These are phyloP conservation scores for Scenedesmus sp. DNA, from an alignment of 163 green algal species.

Conservation along the genomic window DNA sequence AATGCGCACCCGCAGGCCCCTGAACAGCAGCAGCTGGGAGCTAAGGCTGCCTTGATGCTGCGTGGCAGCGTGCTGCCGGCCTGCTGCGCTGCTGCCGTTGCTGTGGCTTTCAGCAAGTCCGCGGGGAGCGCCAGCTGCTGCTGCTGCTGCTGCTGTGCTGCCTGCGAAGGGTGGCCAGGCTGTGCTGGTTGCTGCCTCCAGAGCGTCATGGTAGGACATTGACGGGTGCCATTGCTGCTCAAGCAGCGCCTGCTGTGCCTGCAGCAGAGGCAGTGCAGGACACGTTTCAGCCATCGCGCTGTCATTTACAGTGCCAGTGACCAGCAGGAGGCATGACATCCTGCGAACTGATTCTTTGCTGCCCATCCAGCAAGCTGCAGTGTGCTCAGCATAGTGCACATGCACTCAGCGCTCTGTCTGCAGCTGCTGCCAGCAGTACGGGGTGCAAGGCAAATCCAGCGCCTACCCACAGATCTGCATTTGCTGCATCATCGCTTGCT, in stretches of 20 bases:
- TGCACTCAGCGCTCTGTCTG: not conserved
- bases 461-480: no score
- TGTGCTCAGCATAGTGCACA: no score
- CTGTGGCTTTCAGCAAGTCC: not conserved
- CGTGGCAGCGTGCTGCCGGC: not conserved
- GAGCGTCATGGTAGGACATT: slow-evolving; percentile 19
- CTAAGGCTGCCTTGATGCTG: not conserved
- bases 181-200: slow-evolving; percentile 24
- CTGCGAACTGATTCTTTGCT: not conserved
- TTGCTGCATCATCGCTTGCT: no score
- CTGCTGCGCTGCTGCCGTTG: not conserved
- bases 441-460: no score
- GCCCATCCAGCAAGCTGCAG: not conserved
- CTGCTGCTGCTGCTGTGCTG: not conserved
- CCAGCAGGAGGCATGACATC: not conserved
- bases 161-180: not conserved
- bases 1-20: slow-evolving; percentile 67
- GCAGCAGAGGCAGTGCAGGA: not conserved
- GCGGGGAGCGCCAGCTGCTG: not conserved
- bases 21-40: slow-evolving; percentile 50
- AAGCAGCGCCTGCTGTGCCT: slow-evolving; percentile 35
- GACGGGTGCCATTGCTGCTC: slow-evolving; percentile 6
- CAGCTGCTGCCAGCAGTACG: not conserved
- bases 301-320: not conserved
- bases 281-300: no score